Base-by-base conservation (phyloP, 1,284 basidiomycete genomes). In the Boletellus deceptivus region DNA sequence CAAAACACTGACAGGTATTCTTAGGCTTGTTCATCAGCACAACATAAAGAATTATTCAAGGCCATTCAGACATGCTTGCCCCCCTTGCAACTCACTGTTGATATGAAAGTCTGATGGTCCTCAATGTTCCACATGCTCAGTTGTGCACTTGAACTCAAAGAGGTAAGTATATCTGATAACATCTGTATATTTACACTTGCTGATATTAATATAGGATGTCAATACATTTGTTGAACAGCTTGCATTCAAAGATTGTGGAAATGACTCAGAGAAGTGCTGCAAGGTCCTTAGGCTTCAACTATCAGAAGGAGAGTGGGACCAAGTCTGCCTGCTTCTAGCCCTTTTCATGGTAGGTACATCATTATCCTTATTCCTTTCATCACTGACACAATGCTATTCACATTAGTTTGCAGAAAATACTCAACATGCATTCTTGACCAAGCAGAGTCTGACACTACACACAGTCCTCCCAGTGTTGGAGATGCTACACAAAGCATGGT, bases 91-190 rank as follows among this genome's bases (percentile, higher is more conserved):
- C 60, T 24, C 49, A 58, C 25, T 17, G 35, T 41, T 46, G 13
- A 55, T 25, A 56, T 70, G 69, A 55, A 66, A 47, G 58, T 66
- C 13, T 46, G 29, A 29, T 64, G 64, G 61, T 64, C 57, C 13
- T 65, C 4, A 4, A 22, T 4, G 4, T 22, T 22, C 20, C 2
- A 22, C 20, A 22, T 22, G 20, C 20, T 22, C 20, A 22, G 20
- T 48, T 11, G n/a, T 9, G n/a, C 7, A 22, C 37, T 38, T 9
- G n/a, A 38, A 11, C 18, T 38, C 5, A 38, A 38, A 20, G 18
- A 48, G 17, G 25, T 48, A 41, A 47, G 35, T 4, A 2, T 22
- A 22, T 22, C 20, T 22, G 20, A 22, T 22, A 4, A 22, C 4
- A 4, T 22, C 20, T 4, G 4, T 22, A 4, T 22, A 22, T 22